phyloP scores from a whole-genome alignment of 352 stramenopile species.

The Pythium rishiriense region DNA sequence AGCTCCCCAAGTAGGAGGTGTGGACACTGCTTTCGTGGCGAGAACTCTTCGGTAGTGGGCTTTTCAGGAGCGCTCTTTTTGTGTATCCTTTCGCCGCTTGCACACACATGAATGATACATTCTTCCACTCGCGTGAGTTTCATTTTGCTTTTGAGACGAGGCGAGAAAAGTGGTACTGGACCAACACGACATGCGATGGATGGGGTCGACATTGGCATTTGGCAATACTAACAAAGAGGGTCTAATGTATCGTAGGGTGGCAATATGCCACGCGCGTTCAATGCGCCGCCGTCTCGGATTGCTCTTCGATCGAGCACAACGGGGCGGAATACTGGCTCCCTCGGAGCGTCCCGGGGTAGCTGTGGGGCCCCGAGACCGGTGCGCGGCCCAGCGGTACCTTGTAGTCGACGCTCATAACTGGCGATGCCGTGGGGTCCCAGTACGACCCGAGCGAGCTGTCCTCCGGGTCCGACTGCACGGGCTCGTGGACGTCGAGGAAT shows the following conservation, averaged over 20 bases:
- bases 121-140: too few species aligned
- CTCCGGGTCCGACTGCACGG: neutral
- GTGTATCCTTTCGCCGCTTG: too few species aligned
- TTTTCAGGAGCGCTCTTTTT: too few species aligned
- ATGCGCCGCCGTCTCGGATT: neutral
- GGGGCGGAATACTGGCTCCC: neutral
- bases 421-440: neutral
- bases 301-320: constrained; percentile 12
- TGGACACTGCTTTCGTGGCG: too few species aligned
- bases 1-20: constrained; percentile 16
- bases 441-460: neutral
- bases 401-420: neutral
- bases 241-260: too few species aligned
- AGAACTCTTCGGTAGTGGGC: too few species aligned
- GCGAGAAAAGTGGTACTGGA: neutral
- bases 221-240: too few species aligned
- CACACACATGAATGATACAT: too few species aligned
- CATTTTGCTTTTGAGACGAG: neutral
- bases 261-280: too few species aligned
- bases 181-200: too few species aligned
- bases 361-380: neutral
- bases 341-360: neutral
- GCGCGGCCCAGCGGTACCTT: neutral
- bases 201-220: too few species aligned
- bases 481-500: constrained; percentile 40